Percentiles rank a stretch among this genome's conserved stretches.
These are phyloP conservation scores for Haplographium delicatum DNA, from an alignment of 495 filamentous ascomycete species.

Conservation along the genomic window DNA sequence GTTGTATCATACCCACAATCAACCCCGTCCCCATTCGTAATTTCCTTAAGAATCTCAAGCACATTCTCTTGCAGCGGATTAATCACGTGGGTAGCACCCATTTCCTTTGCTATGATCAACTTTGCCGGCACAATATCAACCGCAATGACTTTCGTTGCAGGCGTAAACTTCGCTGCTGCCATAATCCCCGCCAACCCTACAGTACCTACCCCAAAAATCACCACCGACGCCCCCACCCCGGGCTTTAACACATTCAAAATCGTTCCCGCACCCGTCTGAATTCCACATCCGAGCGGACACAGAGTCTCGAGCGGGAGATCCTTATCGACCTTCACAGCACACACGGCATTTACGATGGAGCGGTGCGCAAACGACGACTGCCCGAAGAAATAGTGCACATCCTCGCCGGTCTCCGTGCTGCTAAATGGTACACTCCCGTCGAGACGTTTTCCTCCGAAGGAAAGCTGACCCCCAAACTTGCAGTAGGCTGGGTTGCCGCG, in stretches of 20 bases:
- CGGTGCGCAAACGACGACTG: slow-evolving; percentile 36
- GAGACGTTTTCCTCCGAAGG: slow-evolving; percentile 44
- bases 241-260: slow-evolving; percentile 39
- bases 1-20: slow-evolving; percentile 42
- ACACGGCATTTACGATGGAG: slow-evolving; percentile 28
- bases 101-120: slow-evolving; percentile 32
- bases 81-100: slow-evolving; percentile 40
- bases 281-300: slow-evolving; percentile 1
- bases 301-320: not conserved
- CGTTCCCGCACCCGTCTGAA: slow-evolving; percentile 41
- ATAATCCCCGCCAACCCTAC: slow-evolving; percentile 42
- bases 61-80: slow-evolving; percentile 25
- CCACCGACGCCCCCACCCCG: slow-evolving; percentile 32
- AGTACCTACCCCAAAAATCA: slow-evolving; percentile 46
- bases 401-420: slow-evolving; percentile 10
- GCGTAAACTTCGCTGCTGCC: slow-evolving; percentile 36
- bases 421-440: slow-evolving; percentile 39
- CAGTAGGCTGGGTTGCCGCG: slow-evolving; percentile 32
- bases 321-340: slow-evolving; percentile 29
- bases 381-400: slow-evolving; percentile 10
- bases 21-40: slow-evolving; percentile 38
- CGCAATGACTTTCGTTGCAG: slow-evolving; percentile 35
- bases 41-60: slow-evolving; percentile 26
- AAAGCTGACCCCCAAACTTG: slow-evolving; percentile 32
- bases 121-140: slow-evolving; percentile 37